Evolutionary conservation across 2,329 filamentous ascomycete genomes (phyloP).

Genomic region (Phoma sp.): DNA sequence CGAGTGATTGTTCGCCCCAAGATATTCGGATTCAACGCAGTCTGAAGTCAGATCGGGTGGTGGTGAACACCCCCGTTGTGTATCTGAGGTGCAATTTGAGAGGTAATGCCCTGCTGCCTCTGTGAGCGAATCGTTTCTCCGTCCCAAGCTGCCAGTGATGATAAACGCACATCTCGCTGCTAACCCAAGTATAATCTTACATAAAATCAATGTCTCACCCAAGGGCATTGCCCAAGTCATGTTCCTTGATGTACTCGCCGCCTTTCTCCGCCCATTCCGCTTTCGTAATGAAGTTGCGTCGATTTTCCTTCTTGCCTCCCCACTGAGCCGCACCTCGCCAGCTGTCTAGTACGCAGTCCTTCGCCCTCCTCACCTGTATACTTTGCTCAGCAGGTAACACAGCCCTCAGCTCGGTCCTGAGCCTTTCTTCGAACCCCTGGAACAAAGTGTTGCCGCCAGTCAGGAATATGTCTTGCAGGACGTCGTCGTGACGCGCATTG

Average conservation of each 20-base stretch:
- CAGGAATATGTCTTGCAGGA: slow-evolving; percentile 87
- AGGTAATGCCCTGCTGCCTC: too few species aligned
- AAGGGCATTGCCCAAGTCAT: slow-evolving; percentile 51
- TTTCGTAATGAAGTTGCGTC: slow-evolving; percentile 71
- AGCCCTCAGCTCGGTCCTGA: slow-evolving; percentile 69
- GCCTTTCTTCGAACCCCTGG: slow-evolving; percentile 86
- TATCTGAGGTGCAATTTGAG: too few species aligned
- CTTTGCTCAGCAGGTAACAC: slow-evolving; percentile 74
- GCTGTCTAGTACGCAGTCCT: slow-evolving; percentile 81
- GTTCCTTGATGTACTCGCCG: slow-evolving; percentile 86
- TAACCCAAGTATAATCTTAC: not conserved
- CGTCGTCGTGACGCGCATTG: slow-evolving; percentile 65
- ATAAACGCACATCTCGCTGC: too few species aligned
- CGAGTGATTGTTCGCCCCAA: too few species aligned
- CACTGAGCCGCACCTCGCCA: slow-evolving; percentile 93
- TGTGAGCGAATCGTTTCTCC: too few species aligned
- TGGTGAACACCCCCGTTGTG: too few species aligned
- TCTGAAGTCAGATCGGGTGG: too few species aligned
- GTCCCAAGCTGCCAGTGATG: too few species aligned
- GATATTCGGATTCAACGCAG: too few species aligned
- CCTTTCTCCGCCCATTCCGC: slow-evolving; percentile 94
- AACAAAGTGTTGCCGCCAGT: slow-evolving; percentile 94
- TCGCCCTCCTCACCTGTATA: slow-evolving; percentile 74
- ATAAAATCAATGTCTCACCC: not conserved
- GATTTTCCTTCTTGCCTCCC: slow-evolving; percentile 69